Base-by-base conservation (phyloP, 1,284 basidiomycete genomes). In the Calocybe gambosa region DNA sequence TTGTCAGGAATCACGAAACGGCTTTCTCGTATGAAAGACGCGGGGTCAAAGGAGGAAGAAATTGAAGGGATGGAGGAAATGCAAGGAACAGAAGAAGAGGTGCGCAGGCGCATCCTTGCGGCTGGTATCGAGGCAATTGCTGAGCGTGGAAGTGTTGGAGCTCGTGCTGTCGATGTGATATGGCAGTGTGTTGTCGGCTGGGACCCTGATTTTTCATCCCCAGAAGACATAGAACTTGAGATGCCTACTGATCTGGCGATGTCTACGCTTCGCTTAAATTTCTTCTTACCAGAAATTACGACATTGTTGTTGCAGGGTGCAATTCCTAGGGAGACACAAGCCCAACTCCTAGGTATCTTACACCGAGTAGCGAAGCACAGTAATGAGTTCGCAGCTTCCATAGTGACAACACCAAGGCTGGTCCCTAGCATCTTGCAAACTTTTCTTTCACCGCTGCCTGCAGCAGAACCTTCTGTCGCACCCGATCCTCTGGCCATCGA, bases 181-280 rank as follows among this genome's bases (percentile, higher is more conserved):
- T 87, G 85, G 84, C 76, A 78, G 50, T 82, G 80, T 46, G 60
- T 85, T 20, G 82, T 84, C 1, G 74, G 68, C 10, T 85, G 81
- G 81, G 71, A 80, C 40, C 57, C 60, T 35, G 65, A 67, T 13
- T 52, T 66, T 1, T 47, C 61, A 13, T 60, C 62, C n/a, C 39
- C 78, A 10, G 74, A 75, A 34, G 74, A 69, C 5, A 68, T 79
- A 8, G 80, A 85, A 55, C 56, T 80, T 41, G 63, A 69, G 50
- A 51, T 52, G 23, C 47, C 55, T 35, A 37, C 51, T 29, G 61
- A 69, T 33, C 36, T 50, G 23, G 55, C 63, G 49, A 64, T 78
- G 25, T 63, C 70, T 1, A 68, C 72, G 0, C 58, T 86, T 3
- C 80, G 77, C 1, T 60, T 84, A 3, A 70, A 77, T 21, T 72